Evolutionary conservation across 179 eudicot species (phyloP).

Genomic region (Silene noctiflora): DNA sequence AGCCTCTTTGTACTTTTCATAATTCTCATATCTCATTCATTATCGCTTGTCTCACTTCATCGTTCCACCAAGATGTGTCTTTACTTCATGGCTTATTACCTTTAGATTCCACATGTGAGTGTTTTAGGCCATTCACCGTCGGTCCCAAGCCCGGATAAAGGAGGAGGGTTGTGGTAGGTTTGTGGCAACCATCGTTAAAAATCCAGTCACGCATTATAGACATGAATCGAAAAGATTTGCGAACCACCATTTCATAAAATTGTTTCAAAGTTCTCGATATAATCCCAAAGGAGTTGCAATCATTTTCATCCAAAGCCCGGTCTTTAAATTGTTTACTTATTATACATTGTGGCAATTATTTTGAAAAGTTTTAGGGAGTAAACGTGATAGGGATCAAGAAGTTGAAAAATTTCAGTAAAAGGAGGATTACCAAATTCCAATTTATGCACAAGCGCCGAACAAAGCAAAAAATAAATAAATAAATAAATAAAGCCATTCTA

Average conservation of each 20-base stretch:
- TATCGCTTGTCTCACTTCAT: background rate
- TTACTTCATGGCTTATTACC: no score
- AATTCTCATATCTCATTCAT: no score
- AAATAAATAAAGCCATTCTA: background rate
- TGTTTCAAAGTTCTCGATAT: background rate
- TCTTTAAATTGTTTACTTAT: background rate
- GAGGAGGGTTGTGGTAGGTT: background rate
- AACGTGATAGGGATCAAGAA: background rate
- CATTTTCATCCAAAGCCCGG: background rate
- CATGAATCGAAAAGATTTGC: background rate
- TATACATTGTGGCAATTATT: background rate
- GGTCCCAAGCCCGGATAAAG: background rate
- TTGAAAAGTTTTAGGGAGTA: background rate
- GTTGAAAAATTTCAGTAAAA: background rate
- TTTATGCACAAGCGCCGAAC: background rate
- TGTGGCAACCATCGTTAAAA: no score
- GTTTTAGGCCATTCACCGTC: no score
- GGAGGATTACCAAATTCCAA: background rate
- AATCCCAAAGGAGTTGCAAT: background rate
- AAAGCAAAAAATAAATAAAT: no score
- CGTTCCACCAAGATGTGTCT: no score
- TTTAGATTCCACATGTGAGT: no score
- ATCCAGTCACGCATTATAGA: no score
- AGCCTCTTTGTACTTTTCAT: no score
- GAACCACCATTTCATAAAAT: background rate